A percentile compares a stretch with the other conserved stretches of the same genome.
Conservation (phyloP, 352 stramenopile genomes). For the Blastocystis sp. region DNA sequence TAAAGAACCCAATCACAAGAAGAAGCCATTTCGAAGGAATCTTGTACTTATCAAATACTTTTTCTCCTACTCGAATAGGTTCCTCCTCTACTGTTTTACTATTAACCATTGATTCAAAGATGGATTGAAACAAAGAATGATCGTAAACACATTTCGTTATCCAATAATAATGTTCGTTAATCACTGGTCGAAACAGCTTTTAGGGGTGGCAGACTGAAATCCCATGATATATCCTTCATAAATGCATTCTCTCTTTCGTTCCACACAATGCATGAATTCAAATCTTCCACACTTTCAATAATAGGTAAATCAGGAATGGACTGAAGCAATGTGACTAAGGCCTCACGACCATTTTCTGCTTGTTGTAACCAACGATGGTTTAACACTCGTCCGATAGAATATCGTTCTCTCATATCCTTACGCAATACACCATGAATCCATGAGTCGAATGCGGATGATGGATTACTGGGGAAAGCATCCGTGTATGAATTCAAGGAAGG, state of each 20-base stretch:
- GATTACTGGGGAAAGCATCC: neutral
- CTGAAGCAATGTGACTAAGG: neutral
- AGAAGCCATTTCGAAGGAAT: slow-evolving; percentile 21
- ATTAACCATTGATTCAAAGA: slow-evolving; percentile 14
- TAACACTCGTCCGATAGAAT: neutral
- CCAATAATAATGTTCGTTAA: neutral
- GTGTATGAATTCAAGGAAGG: slow-evolving; percentile 35
- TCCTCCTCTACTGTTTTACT: no score
- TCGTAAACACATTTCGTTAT: neutral
- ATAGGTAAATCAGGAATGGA: neutral
- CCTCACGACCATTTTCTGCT: neutral
- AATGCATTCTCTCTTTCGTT: neutral
- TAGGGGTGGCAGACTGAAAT: neutral
- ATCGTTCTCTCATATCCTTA: neutral
- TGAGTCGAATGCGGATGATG: neutral
- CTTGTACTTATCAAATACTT: neutral
- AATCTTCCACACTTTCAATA: neutral
- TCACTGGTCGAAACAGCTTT: no score
- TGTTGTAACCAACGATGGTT: slow-evolving; percentile 1
- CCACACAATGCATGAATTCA: neutral
- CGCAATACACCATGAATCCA: slow-evolving; percentile 10
- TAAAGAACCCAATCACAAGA: slow-evolving; percentile 23
- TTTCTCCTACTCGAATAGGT: no score
- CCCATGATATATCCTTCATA: neutral
- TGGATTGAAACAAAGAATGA: no score